Evolutionary conservation across 352 stramenopile genomes (phyloP).

Genomic region (Phytophthora uliginosa): DNA sequence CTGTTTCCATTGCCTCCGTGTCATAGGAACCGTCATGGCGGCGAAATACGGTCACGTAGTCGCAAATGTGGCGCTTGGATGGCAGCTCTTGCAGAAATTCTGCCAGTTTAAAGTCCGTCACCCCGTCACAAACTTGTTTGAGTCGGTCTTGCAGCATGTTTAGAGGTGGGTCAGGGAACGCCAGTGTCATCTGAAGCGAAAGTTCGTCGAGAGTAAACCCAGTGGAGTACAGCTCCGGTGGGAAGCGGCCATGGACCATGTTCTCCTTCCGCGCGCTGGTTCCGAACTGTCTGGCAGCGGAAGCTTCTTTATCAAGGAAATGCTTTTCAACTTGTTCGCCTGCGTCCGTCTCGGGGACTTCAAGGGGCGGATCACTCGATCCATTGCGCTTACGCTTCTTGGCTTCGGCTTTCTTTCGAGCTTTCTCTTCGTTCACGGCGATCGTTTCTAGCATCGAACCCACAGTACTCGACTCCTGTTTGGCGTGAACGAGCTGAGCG

Average conservation of each 20-base stretch:
- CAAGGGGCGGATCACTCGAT: constrained; percentile 15
- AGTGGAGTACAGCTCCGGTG: constrained; percentile 64
- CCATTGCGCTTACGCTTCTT: constrained; percentile 48
- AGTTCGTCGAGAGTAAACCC: constrained; percentile 77
- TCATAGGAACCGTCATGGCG: constrained; percentile 66
- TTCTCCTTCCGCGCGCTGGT: constrained; percentile 50
- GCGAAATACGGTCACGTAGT: constrained; percentile 73
- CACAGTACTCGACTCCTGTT: constrained; percentile 60
- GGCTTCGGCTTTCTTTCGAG: constrained; percentile 50
- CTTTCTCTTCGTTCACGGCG: constrained; percentile 60
- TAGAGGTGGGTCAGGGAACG: constrained; percentile 65
- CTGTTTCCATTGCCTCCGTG: constrained; percentile 51
- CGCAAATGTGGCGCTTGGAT: constrained; percentile 92
- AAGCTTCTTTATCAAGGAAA: constrained; percentile 56
- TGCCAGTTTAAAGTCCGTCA: constrained; percentile 89
- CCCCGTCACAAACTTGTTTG: constrained; percentile 69
- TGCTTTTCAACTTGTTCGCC: constrained; percentile 57
- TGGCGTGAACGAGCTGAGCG: constrained; percentile 62
- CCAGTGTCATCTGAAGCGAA: constrained; percentile 54
- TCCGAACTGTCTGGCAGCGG: constrained; percentile 34
- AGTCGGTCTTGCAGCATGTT: constrained; percentile 59
- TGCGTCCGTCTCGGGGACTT: constrained; percentile 51
- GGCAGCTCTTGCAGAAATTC: constrained; percentile 93
- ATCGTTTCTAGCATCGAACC: constrained; percentile 64
- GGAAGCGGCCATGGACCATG: constrained; percentile 81